These are phyloP conservation scores for Cercis canadensis DNA, from an alignment of 306 rosid species.

Conservation along the genomic window DNA sequence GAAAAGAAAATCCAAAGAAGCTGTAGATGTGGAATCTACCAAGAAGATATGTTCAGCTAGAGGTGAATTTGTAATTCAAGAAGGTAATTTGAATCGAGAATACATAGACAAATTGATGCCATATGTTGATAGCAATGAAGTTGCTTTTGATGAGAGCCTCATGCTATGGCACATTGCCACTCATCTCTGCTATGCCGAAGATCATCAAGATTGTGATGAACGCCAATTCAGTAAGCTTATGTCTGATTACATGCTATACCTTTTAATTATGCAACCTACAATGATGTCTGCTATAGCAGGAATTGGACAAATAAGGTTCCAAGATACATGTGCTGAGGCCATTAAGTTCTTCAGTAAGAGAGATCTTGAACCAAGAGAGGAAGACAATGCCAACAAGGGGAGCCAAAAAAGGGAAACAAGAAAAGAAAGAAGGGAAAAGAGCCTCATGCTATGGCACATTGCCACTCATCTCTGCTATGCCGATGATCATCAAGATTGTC, in stretches of 20 bases:
- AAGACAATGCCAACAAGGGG: too few relatives aligned
- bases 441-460: slow-evolving; percentile 39
- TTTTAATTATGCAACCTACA: slow-evolving; percentile 30
- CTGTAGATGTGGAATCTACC: slow-evolving; percentile 3
- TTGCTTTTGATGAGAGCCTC: slow-evolving; percentile 29
- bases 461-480: slow-evolving; percentile 35
- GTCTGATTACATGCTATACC: slow-evolving; percentile 41
- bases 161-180: slow-evolving; percentile 43
- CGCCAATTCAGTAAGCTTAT: slow-evolving; percentile 28
- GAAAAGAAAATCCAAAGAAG: slow-evolving; percentile 7
- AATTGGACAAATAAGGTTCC: slow-evolving; percentile 31
- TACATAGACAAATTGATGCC: neutral
- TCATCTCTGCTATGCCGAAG: slow-evolving; percentile 8
- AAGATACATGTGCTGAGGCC: slow-evolving; percentile 34
- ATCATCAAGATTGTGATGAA: too few relatives aligned
- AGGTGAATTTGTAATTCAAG: too few relatives aligned
- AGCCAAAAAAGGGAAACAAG: too few relatives aligned
- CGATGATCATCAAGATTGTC: neutral
- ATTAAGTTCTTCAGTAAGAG: slow-evolving; percentile 42
- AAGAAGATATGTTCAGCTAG: slow-evolving; percentile 23
- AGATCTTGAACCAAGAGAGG: neutral
- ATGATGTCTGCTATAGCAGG: slow-evolving; percentile 39
- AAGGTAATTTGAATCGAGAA: too few relatives aligned
- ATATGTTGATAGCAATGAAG: neutral
- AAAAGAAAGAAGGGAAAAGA: too few relatives aligned